Percentiles rank a stretch among this genome's conserved stretches.
These are phyloP conservation scores for Xylaria polymorpha DNA, from an alignment of 2,329 filamentous ascomycete genomes.

Conservation along the genomic window DNA sequence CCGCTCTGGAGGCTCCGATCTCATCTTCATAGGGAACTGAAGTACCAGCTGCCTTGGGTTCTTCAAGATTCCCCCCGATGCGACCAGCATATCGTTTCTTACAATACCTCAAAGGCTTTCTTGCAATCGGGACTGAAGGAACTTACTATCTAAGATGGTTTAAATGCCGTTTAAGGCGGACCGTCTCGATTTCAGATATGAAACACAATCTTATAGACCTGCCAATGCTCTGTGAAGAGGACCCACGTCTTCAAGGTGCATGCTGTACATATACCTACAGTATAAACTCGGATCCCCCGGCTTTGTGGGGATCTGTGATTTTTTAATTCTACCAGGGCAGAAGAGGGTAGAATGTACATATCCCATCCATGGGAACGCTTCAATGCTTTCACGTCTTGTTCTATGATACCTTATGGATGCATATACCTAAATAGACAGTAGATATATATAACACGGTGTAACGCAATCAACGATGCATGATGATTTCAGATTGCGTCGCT, in stretches of 20 bases:
- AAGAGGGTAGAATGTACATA: conserved; percentile 17
- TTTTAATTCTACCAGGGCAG: neutral
- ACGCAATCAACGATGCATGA: conserved; percentile 19
- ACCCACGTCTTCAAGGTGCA: neutral
- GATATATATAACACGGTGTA: conserved; percentile 22
- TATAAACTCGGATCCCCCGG: neutral
- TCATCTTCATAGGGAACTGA: conserved; percentile 34
- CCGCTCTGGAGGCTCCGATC: conserved; percentile 38
- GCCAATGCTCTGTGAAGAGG: neutral
- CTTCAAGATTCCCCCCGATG: neutral
- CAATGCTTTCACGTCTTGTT: neutral
- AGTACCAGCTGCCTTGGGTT: neutral
- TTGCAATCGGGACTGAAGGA: neutral
- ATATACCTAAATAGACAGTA: conserved; percentile 1
- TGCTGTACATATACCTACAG: too few species aligned
- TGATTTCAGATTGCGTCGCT: conserved; percentile 19
- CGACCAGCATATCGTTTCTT: neutral
- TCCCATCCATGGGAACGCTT: neutral
- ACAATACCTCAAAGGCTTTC: neutral
- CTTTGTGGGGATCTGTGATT: neutral
- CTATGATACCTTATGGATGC: neutral
- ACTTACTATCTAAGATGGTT: neutral
- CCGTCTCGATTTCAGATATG: neutral
- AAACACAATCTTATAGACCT: neutral
- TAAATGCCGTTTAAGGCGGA: neutral